Percentiles rank a stretch among this genome's conserved stretches.
Evolutionary conservation across 1,284 basidiomycete genomes (phyloP).

Genomic region (Chalciporus sp.): DNA sequence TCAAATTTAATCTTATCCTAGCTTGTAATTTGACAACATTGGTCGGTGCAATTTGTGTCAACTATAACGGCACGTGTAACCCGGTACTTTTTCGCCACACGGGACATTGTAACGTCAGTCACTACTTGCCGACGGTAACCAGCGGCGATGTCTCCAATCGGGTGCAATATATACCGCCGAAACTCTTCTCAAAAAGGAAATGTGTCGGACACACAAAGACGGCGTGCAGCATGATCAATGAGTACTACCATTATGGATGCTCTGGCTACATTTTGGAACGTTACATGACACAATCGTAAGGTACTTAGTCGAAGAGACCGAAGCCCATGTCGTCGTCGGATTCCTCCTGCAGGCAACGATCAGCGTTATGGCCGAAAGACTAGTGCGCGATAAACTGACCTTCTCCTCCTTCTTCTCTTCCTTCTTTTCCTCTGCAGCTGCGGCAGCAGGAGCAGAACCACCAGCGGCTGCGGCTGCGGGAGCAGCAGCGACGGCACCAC

Average conservation of each 20-base stretch:
- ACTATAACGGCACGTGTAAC: slow-evolving; percentile 15
- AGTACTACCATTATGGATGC: slow-evolving; percentile 1
- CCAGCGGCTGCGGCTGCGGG: slow-evolving; percentile 51
- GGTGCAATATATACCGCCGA: slow-evolving; percentile 21
- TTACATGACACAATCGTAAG: slow-evolving; percentile 9
- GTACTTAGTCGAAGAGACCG: slow-evolving; percentile 87
- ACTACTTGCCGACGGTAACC: slow-evolving; percentile 31
- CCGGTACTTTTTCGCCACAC: slow-evolving; percentile 21
- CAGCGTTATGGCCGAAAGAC: background rate
- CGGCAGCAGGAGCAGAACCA: slow-evolving; percentile 59
- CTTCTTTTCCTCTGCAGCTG: slow-evolving; percentile 66
- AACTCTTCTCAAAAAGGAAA: background rate
- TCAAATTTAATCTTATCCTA: background rate
- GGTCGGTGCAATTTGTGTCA: background rate
- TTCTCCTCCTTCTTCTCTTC: slow-evolving; percentile 83
- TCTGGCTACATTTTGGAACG: slow-evolving; percentile 2
- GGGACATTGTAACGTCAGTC: slow-evolving; percentile 10
- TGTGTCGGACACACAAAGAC: background rate
- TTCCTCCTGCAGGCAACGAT: slow-evolving; percentile 61
- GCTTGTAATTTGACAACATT: background rate
- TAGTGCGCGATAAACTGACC: slow-evolving; percentile 42
- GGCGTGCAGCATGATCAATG: background rate
- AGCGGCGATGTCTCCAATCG: slow-evolving; percentile 8
- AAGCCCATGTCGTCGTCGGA: slow-evolving; percentile 93
- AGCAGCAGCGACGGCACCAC: slow-evolving; percentile 63